Conservation (phyloP, 2,329 filamentous ascomycete species). For the Aspergillus sergii region DNA sequence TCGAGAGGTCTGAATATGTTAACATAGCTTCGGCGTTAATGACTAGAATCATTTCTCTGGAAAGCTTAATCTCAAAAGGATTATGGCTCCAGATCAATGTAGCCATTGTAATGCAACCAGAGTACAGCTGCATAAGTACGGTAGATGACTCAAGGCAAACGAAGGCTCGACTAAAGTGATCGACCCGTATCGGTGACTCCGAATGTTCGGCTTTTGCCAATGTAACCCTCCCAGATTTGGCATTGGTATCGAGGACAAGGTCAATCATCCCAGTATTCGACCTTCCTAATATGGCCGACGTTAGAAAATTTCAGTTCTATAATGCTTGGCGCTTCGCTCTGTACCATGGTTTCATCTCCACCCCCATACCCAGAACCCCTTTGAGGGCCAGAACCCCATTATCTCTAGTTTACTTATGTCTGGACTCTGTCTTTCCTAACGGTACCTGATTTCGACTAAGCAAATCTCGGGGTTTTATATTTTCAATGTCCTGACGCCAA, state of each 20-base stretch:
- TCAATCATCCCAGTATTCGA: not conserved
- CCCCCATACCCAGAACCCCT: not conserved
- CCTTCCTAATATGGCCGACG: not conserved
- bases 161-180: not conserved
- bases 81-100: rapidly evolving
- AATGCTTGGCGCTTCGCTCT: not conserved
- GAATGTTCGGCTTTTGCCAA: not conserved
- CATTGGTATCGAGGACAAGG: not conserved
- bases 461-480: not conserved
- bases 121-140: not conserved
- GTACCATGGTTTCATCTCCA: not conserved
- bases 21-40: not conserved
- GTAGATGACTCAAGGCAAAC: not conserved
- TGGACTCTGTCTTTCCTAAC: not conserved
- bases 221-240: not conserved
- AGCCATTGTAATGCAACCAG: not conserved
- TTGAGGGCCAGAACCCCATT: not conserved
- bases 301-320: not conserved
- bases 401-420: not conserved
- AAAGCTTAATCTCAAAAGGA: not conserved
- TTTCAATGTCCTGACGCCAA: not conserved
- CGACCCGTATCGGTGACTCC: not conserved
- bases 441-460: not conserved
- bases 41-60: rapidly evolving
- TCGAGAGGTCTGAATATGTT: no score